Evolutionary conservation across 345 rosid species (phyloP).

Genomic region (Streptanthus diversifolius): DNA sequence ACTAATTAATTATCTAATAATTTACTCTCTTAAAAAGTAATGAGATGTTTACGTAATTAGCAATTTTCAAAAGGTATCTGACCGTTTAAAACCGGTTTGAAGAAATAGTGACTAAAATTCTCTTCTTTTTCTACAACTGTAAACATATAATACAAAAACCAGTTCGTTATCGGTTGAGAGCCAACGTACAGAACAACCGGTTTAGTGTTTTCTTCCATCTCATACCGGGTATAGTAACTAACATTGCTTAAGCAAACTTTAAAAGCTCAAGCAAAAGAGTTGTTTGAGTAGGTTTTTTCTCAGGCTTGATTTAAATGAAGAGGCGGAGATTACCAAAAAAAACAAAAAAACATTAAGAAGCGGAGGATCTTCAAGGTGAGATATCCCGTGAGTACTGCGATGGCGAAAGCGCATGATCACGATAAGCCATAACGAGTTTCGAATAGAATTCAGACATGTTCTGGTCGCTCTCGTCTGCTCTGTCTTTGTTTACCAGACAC

Average conservation of each 20-base stretch:
- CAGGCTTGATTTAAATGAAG: constrained; percentile 34
- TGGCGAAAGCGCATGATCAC: constrained; percentile 63
- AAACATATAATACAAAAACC: background rate
- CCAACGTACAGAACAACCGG: constrained; percentile 14
- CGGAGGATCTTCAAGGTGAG: constrained; percentile 40
- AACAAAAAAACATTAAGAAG: too few species aligned
- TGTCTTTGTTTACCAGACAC: constrained; percentile 80
- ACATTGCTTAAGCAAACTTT: constrained; percentile 10
- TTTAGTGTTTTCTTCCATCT: background rate
- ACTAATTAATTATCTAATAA: background rate
- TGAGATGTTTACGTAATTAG: background rate
- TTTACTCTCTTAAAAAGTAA: background rate
- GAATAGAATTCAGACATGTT: constrained; percentile 56
- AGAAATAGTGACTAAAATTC: background rate
- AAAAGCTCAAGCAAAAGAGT: background rate
- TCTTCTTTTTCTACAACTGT: background rate
- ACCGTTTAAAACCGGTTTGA: background rate
- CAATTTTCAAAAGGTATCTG: background rate
- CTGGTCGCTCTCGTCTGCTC: constrained; percentile 54
- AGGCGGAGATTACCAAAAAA: too few species aligned
- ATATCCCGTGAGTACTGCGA: constrained; percentile 39
- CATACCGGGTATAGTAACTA: background rate
- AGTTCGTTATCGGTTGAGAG: background rate
- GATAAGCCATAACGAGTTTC: constrained; percentile 55
- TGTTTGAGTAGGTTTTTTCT: background rate